A percentile compares a stretch with the other conserved stretches of the same genome.
phyloP scores from a whole-genome alignment of 106 monocot species.

The Triglochin maritima region DNA sequence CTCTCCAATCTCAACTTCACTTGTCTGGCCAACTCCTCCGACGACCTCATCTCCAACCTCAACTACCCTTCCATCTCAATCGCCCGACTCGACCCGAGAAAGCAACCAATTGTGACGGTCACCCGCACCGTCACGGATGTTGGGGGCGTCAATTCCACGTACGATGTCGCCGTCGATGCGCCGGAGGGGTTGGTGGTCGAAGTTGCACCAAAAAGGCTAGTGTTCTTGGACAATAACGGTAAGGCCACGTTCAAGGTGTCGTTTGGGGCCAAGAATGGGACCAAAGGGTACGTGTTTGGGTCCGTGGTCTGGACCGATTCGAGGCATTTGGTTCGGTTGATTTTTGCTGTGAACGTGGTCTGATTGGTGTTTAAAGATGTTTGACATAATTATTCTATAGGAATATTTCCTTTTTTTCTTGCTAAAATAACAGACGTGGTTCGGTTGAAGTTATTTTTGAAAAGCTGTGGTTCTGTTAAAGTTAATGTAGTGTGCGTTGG shows the following conservation, averaged over 20 bases:
- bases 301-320: slow-evolving; percentile 75
- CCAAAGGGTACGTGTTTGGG: slow-evolving; percentile 61
- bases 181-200: slow-evolving; percentile 41
- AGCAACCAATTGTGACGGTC: slow-evolving; percentile 17
- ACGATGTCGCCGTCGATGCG: slow-evolving; percentile 36
- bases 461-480: too few species aligned
- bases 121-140: slow-evolving; percentile 60
- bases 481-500: too few species aligned
- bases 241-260: slow-evolving; percentile 53
- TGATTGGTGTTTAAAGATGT: slow-evolving; percentile 1
- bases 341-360: slow-evolving; percentile 57
- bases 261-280: slow-evolving; percentile 31
- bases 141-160: slow-evolving; percentile 52
- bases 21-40: slow-evolving; percentile 35
- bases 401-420: too few species aligned
- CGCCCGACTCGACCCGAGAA: slow-evolving; percentile 20
- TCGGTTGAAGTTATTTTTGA: too few species aligned
- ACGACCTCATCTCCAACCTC: slow-evolving; percentile 56
- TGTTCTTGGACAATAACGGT: slow-evolving; percentile 32
- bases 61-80: slow-evolving; percentile 89
- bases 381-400: too few species aligned
- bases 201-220: slow-evolving; percentile 46
- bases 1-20: slow-evolving; percentile 43
- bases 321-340: slow-evolving; percentile 44
- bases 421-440: too few species aligned